These are phyloP conservation scores for Acanthamoeba triangularis DNA, from an alignment of 208 protist species.

Conservation along the genomic window DNA sequence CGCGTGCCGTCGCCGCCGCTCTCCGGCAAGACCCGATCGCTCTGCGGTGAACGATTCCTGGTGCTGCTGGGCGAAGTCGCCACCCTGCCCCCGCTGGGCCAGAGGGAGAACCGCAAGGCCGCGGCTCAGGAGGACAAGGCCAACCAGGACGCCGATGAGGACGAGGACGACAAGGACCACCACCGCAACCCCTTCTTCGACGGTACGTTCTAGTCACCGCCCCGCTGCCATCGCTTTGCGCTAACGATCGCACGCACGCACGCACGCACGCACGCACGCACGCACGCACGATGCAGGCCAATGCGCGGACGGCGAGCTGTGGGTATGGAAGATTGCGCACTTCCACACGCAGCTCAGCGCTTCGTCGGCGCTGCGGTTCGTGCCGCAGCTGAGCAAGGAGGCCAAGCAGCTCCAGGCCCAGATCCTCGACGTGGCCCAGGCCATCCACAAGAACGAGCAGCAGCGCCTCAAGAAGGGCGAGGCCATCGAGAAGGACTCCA, in stretches of 20 bases:
- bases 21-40: constrained; percentile 24
- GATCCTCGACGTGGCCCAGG: constrained; percentile 37
- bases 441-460: constrained; percentile 54
- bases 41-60: constrained; percentile 44
- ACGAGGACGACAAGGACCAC: neutral
- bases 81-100: constrained; percentile 47
- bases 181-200: constrained; percentile 61
- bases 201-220: neutral
- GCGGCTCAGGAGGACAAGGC: neutral
- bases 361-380: neutral
- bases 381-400: constrained; percentile 32
- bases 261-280: neutral
- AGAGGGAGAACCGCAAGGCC: neutral
- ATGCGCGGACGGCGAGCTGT: constrained; percentile 68
- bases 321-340: constrained; percentile 68
- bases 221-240: neutral
- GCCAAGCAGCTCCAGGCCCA: constrained; percentile 7
- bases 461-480: constrained; percentile 23
- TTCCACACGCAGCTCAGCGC: constrained; percentile 33
- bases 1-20: constrained; percentile 57
- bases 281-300: neutral
- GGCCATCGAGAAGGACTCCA: constrained; percentile 26
- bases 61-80: constrained; percentile 46
- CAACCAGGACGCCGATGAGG: neutral
- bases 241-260: neutral